Evolutionary conservation across 148 eudicot genomes (phyloP).

Genomic region (Fallopia convolvulus): DNA sequence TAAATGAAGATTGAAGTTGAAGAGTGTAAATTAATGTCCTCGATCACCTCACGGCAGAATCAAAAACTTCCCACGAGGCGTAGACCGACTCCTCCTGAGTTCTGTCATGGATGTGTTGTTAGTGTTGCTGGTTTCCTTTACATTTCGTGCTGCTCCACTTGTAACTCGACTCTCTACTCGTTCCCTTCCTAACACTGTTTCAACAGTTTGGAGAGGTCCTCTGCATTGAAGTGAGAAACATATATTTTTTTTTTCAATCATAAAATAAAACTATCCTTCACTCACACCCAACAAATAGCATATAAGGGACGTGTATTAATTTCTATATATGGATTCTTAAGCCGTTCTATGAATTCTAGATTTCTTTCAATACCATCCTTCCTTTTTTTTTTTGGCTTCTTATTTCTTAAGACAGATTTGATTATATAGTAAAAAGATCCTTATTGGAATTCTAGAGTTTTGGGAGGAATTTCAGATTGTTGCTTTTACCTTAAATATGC

Average conservation of each 20-base stretch:
- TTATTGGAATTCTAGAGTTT: not conserved
- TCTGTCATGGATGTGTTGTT: conserved; percentile 32
- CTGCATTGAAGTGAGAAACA: not conserved
- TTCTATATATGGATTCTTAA: not conserved
- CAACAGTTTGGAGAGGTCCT: conserved; percentile 20
- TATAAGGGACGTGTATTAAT: too few relatives aligned
- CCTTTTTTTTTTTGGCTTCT: too few relatives aligned
- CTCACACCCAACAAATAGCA: too few relatives aligned
- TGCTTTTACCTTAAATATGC: too few relatives aligned
- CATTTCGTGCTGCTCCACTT: conserved; percentile 25
- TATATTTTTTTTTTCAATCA: not conserved
- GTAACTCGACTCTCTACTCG: conserved; percentile 37
- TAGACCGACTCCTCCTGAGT: conserved; percentile 67
- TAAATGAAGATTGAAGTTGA: not conserved
- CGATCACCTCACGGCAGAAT: conserved; percentile 35
- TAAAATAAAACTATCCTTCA: too few relatives aligned
- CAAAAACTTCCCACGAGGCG: conserved; percentile 68
- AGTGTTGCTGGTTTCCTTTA: conserved; percentile 33
- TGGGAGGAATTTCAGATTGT: too few relatives aligned
- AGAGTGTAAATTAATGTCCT: not conserved
- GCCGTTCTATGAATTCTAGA: too few relatives aligned
- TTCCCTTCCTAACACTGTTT: conserved; percentile 23
- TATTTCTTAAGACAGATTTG: too few relatives aligned
- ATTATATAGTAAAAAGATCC: too few relatives aligned
- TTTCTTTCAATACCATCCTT: too few relatives aligned